A percentile compares a stretch with the other conserved stretches of the same genome.
Conservation (phyloP, 306 rosid species). For the Medicago ruthenica region DNA sequence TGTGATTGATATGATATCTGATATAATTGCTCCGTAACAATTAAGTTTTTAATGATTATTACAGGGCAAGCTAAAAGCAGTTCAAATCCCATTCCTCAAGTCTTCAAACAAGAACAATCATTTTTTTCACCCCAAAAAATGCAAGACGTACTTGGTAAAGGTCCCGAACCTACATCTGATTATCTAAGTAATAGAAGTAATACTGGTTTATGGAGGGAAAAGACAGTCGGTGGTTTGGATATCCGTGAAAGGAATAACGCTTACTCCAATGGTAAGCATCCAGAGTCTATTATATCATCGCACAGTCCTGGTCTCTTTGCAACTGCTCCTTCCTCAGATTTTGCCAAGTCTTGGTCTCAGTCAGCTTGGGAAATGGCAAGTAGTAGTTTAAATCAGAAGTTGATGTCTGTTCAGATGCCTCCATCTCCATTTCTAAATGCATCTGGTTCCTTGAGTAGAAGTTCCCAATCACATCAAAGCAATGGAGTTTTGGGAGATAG, state of each 20-base stretch:
- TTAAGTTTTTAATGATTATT: slow-evolving; percentile 41
- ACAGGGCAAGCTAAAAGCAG: slow-evolving; percentile 69
- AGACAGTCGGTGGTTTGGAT: slow-evolving; percentile 55
- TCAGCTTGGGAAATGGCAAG: slow-evolving; percentile 68
- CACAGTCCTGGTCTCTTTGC: slow-evolving; percentile 55
- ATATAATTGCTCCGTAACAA: slow-evolving; percentile 18
- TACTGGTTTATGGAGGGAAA: slow-evolving; percentile 58
- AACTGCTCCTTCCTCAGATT: slow-evolving; percentile 55
- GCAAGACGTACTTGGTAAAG: slow-evolving; percentile 55
- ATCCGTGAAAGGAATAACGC: slow-evolving; percentile 57
- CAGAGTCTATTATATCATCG: slow-evolving; percentile 52
- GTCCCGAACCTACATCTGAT: slow-evolving; percentile 52
- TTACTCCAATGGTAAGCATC: slow-evolving; percentile 50
- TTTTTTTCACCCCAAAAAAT: slow-evolving; percentile 51
- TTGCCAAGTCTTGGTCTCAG: slow-evolving; percentile 65
- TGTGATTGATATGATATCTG: slow-evolving; percentile 26
- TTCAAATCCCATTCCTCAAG: slow-evolving; percentile 49
- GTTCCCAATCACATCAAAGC: slow-evolving; percentile 66
- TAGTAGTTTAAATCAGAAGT: slow-evolving; percentile 62
- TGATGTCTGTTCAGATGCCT: slow-evolving; percentile 59
- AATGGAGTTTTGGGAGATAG: slow-evolving; percentile 64
- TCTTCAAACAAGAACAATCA: slow-evolving; percentile 59
- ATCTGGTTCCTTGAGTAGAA: slow-evolving; percentile 55
- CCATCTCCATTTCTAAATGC: slow-evolving; percentile 57
- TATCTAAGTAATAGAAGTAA: slow-evolving; percentile 54